These are phyloP conservation scores for Peltaster fructicola DNA, from an alignment of 2,329 filamentous ascomycete genomes.

Conservation along the genomic window DNA sequence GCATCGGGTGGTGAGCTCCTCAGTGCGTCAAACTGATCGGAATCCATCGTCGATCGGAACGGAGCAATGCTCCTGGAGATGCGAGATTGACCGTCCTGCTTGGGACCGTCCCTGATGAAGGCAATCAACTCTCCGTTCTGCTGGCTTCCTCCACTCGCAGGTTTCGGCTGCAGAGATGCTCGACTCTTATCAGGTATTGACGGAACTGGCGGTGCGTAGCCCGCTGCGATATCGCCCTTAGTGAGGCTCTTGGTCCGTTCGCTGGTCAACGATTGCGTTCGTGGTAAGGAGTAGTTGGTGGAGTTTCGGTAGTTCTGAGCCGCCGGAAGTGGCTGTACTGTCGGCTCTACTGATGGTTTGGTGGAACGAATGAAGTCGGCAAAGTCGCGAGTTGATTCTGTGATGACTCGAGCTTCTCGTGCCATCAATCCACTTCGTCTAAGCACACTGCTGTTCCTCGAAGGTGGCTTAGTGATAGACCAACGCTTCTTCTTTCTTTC, in stretches of 20 bases:
- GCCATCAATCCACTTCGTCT: slow-evolving; percentile 27
- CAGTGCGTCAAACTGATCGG: slow-evolving; percentile 48
- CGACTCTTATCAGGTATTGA: slow-evolving; percentile 9
- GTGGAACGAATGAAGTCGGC: slow-evolving; percentile 80
- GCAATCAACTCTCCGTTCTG: slow-evolving; percentile 81
- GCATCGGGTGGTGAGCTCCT: no score
- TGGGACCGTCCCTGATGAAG: slow-evolving; percentile 76
- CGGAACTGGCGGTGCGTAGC: slow-evolving; percentile 14
- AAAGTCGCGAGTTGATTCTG: slow-evolving; percentile 63
- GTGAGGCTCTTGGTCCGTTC: slow-evolving; percentile 9
- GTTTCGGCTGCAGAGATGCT: slow-evolving; percentile 13
- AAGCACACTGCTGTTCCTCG: slow-evolving; percentile 16
- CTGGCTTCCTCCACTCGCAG: slow-evolving; percentile 47
- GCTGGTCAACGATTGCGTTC: no score
- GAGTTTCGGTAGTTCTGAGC: no score
- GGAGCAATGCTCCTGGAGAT: slow-evolving; percentile 73
- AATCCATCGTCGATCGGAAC: slow-evolving; percentile 72
- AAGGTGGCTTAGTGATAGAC: slow-evolving; percentile 15
- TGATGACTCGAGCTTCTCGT: slow-evolving; percentile 54
- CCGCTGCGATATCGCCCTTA: slow-evolving; percentile 3
- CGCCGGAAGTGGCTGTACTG: slow-evolving; percentile 6
- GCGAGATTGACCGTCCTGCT: slow-evolving; percentile 41
- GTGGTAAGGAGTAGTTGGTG: no score
- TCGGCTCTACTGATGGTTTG: slow-evolving; percentile 36
- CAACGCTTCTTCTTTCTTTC: slow-evolving; percentile 9